phyloP scores from a whole-genome alignment of 768 basidiomycete species.

The Collybia mongolica region DNA sequence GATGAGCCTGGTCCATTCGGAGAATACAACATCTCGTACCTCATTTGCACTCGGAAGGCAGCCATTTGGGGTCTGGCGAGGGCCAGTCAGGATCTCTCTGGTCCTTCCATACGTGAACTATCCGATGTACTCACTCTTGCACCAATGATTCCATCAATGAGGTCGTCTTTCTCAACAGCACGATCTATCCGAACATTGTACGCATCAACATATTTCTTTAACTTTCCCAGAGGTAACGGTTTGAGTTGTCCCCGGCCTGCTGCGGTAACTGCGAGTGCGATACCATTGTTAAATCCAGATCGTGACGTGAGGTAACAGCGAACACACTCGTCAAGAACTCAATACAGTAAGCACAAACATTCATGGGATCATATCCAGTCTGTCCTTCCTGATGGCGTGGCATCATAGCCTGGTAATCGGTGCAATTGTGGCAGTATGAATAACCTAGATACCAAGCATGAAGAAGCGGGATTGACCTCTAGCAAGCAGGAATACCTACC shows the following conservation, averaged over 20 bases:
- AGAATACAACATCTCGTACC: slow-evolving; percentile 28
- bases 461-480: slow-evolving; percentile 2
- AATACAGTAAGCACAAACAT: slow-evolving; percentile 75
- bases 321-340: slow-evolving; percentile 63
- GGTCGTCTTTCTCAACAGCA: slow-evolving; percentile 76
- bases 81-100: neutral
- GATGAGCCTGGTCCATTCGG: neutral
- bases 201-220: slow-evolving; percentile 68
- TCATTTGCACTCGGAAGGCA: slow-evolving; percentile 62
- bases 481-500: slow-evolving; percentile 40
- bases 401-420: slow-evolving; percentile 77
- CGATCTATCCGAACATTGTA: slow-evolving; percentile 65
- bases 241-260: slow-evolving; percentile 57
- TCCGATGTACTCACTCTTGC: slow-evolving; percentile 42
- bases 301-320: neutral
- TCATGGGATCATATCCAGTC: slow-evolving; percentile 60
- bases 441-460: slow-evolving; percentile 46
- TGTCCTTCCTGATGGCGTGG: slow-evolving; percentile 45
- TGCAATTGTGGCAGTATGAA: slow-evolving; percentile 69
- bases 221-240: slow-evolving; percentile 51
- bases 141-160: slow-evolving; percentile 62
- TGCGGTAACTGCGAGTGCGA: slow-evolving; percentile 58
- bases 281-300: slow-evolving; percentile 3
- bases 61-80: slow-evolving; percentile 51
- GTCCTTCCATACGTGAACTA: neutral